Evolutionary conservation across 75 land plant genomes (phyloP), one percentile per base, ranked within the genome.

Genomic region (Isoetes taiwanensis): DNA sequence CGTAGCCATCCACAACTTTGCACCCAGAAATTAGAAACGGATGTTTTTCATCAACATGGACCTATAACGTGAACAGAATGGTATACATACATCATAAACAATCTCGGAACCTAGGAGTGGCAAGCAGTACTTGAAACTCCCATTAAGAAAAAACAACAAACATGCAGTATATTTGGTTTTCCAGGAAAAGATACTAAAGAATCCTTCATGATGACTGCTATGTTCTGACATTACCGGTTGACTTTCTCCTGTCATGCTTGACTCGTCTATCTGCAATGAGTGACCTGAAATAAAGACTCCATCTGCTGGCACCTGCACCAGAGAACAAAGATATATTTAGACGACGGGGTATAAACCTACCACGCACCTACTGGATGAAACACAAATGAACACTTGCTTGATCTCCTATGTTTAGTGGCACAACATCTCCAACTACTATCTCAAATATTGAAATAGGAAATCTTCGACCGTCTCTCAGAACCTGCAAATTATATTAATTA

Each of bases 241-340:
- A 72, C 71, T 72, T 59, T 84, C 89, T 32, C 89, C 85, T n/a
- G 89, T 84, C 89, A 84, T 78, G 57, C 85, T 84, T 10, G 85
- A 81, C 70, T 84, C 89, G 67, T 84, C 89, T 54, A 81, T 61
- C 23, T 75, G 40, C 58, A 84, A 74, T 50, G 89, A 84, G 42
- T 81, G 77, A 17, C 85, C 85, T 58, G 34, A 26, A 26, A 84
- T 72, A 0, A 84, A 41, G 23, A 84, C 46, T 14, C 89, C 89
- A 78, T 84, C 89, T n/a, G 89, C 85, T 52, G 89, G 89, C 19
- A 78, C 80, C 86, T 83, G 40, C 11, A 67, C 35, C 1, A 42
- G 57, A 56, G 26, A 40, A 40, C 20, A 56, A 1, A 21, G 11
- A 56, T 40, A 12, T 12, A 34, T 12, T 4, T 16, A 32, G 41